Percentiles rank a stretch among this genome's conserved stretches.
Conservation (phyloP, 495 filamentous ascomycete species). For the Neurospora terricola region DNA sequence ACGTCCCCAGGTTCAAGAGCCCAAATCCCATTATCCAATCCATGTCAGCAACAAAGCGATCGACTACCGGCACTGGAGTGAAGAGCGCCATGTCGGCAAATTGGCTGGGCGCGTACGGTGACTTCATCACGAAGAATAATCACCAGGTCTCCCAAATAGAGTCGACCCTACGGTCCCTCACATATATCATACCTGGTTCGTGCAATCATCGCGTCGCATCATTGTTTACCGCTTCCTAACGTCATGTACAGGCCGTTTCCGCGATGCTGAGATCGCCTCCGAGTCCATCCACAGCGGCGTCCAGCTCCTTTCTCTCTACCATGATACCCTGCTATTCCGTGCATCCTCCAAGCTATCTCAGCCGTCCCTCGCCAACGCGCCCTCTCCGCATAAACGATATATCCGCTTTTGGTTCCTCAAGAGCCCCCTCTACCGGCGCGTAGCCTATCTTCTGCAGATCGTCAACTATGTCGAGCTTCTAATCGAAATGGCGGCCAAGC, state of each 20-base stretch:
- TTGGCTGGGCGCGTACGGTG: slow-evolving; percentile 72
- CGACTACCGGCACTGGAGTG: neutral
- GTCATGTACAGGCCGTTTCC: slow-evolving; percentile 59
- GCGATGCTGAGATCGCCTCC: slow-evolving; percentile 87
- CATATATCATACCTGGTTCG: slow-evolving; percentile 87
- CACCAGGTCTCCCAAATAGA: slow-evolving; percentile 89
- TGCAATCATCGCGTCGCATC: neutral
- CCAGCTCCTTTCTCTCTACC: slow-evolving; percentile 85
- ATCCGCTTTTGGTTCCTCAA: slow-evolving; percentile 78
- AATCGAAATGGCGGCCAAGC: slow-evolving; percentile 78
- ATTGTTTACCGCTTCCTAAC: slow-evolving; percentile 3
- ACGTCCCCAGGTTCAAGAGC: neutral
- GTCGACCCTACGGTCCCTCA: slow-evolving; percentile 78
- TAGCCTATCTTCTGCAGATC: slow-evolving; percentile 74
- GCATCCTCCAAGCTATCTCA: slow-evolving; percentile 41
- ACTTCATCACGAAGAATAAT: slow-evolving; percentile 90
- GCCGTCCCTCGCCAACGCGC: slow-evolving; percentile 37
- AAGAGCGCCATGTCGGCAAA: slow-evolving; percentile 39
- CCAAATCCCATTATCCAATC: neutral
- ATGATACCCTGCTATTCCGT: slow-evolving; percentile 76
- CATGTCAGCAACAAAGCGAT: neutral
- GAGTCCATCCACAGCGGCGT: slow-evolving; percentile 85
- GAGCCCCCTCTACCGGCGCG: slow-evolving; percentile 62
- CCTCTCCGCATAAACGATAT: slow-evolving; percentile 76
- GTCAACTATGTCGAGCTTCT: slow-evolving; percentile 88